These are phyloP conservation scores for Strobilomyces confusus DNA, from an alignment of 768 basidiomycete species.

Conservation along the genomic window DNA sequence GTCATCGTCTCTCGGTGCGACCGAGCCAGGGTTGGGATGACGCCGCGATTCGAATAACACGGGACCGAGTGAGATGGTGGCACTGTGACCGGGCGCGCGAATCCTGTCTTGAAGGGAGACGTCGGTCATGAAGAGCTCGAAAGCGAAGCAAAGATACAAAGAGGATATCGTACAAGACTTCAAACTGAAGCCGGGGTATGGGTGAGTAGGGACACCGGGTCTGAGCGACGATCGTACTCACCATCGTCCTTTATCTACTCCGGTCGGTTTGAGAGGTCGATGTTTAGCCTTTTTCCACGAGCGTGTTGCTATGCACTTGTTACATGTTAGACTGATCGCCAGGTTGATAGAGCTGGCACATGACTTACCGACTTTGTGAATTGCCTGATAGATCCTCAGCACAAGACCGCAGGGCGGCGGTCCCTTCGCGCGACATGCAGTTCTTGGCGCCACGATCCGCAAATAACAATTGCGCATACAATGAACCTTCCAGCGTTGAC, in stretches of 20 bases:
- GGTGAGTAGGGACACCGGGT: neutral
- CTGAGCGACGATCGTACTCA: neutral
- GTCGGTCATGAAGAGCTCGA: neutral
- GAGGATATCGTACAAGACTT: neutral
- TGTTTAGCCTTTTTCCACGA: slow-evolving; percentile 1
- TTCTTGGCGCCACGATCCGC: slow-evolving; percentile 21
- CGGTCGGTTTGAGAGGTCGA: neutral
- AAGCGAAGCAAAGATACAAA: neutral
- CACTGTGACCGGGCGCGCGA: neutral
- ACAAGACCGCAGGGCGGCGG: neutral
- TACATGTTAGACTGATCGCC: slow-evolving; percentile 5
- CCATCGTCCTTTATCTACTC: slow-evolving; percentile 12
- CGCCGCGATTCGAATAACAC: neutral
- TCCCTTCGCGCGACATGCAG: neutral
- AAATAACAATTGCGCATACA: neutral
- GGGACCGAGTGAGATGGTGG: neutral
- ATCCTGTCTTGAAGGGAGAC: neutral
- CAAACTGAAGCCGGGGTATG: neutral
- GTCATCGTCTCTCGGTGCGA: neutral
- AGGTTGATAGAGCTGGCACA: neutral
- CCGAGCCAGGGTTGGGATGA: neutral
- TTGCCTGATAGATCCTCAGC: neutral
- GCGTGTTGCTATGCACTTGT: neutral
- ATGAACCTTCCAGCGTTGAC: neutral
- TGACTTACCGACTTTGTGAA: slow-evolving; percentile 13